Percentiles rank a stretch among this genome's conserved stretches.
These are phyloP conservation scores for Meira miltonrushii DNA, from an alignment of 1,284 basidiomycete species.

Conservation along the genomic window DNA sequence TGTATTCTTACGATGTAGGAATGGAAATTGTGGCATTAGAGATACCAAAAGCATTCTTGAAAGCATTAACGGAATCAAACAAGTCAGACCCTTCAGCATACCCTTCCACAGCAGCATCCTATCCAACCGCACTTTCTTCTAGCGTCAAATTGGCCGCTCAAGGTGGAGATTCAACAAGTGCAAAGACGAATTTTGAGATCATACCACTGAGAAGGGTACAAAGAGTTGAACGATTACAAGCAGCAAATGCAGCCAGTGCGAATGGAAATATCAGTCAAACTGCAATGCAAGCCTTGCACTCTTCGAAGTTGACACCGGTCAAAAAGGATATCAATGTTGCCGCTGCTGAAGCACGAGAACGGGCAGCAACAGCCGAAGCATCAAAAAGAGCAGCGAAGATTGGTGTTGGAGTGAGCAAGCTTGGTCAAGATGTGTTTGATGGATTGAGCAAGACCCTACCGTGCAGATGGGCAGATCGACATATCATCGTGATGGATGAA, in stretches of 20 bases:
- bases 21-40: slow-evolving; percentile 42
- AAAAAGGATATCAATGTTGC: slow-evolving; percentile 14
- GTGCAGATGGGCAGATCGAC: slow-evolving; percentile 46
- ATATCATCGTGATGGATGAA: slow-evolving; percentile 52
- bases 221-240: slow-evolving; percentile 23
- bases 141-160: slow-evolving; percentile 9
- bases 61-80: background rate
- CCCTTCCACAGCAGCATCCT: slow-evolving; percentile 11
- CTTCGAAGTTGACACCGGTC: slow-evolving; percentile 2
- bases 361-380: slow-evolving; percentile 28
- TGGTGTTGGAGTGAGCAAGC: slow-evolving; percentile 16
- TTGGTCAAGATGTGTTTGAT: slow-evolving; percentile 42
- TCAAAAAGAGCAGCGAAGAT: slow-evolving; percentile 13
- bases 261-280: background rate
- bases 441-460: slow-evolving; percentile 49
- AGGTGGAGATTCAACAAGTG: slow-evolving; percentile 4
- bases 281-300: background rate
- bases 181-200: slow-evolving; percentile 36
- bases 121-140: slow-evolving; percentile 1
- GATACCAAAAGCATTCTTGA: slow-evolving; percentile 13
- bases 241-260: background rate
- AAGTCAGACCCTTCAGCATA: background rate
- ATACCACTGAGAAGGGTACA: slow-evolving; percentile 39
- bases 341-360: slow-evolving; percentile 15
- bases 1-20: slow-evolving; percentile 45